Percentiles rank a stretch among this genome's conserved stretches.
These are phyloP conservation scores for Apiospora aurea DNA, from an alignment of 2,329 filamentous ascomycete species.

Conservation along the genomic window DNA sequence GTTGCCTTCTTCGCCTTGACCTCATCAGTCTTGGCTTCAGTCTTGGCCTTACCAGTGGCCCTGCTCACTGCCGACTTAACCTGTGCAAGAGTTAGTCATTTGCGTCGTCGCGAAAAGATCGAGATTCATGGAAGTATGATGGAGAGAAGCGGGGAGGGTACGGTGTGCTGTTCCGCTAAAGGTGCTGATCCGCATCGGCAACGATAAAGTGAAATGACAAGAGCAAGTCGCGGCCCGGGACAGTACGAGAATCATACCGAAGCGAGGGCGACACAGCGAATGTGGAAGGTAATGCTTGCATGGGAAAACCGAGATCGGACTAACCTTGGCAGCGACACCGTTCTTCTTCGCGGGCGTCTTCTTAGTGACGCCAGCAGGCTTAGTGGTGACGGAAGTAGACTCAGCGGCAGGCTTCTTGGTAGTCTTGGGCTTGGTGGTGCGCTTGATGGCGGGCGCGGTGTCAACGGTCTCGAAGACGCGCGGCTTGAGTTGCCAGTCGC, in stretches of 20 bases:
- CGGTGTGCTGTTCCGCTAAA: not conserved
- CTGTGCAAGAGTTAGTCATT: slow-evolving; percentile 29
- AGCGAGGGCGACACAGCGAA: not conserved
- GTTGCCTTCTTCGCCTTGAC: slow-evolving; percentile 38
- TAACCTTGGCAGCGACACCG: slow-evolving; percentile 36
- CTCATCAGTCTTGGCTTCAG: slow-evolving; percentile 31
- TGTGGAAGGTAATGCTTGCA: not conserved
- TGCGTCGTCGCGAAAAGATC: not conserved
- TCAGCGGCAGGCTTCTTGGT: slow-evolving; percentile 6
- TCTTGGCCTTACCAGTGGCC: slow-evolving; percentile 38
- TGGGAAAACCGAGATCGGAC: not conserved
- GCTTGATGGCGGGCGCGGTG: slow-evolving; percentile 54
- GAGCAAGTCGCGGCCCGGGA: not conserved
- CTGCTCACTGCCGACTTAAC: slow-evolving; percentile 42
- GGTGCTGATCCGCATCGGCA: not conserved
- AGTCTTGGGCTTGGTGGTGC: slow-evolving; percentile 44
- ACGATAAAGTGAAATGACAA: not conserved
- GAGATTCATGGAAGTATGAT: not conserved
- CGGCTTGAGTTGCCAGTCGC: slow-evolving; percentile 59
- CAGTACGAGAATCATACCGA: not conserved
- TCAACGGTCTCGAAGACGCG: slow-evolving; percentile 59
- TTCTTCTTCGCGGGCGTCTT: slow-evolving; percentile 42
- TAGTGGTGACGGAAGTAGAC: slow-evolving; percentile 39
- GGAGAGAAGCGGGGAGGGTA: not conserved
- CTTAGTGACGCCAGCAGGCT: slow-evolving; percentile 43